These are phyloP conservation scores for Pyricularia pennisetigena DNA, from an alignment of 2,329 filamentous ascomycete genomes.

Conservation along the genomic window DNA sequence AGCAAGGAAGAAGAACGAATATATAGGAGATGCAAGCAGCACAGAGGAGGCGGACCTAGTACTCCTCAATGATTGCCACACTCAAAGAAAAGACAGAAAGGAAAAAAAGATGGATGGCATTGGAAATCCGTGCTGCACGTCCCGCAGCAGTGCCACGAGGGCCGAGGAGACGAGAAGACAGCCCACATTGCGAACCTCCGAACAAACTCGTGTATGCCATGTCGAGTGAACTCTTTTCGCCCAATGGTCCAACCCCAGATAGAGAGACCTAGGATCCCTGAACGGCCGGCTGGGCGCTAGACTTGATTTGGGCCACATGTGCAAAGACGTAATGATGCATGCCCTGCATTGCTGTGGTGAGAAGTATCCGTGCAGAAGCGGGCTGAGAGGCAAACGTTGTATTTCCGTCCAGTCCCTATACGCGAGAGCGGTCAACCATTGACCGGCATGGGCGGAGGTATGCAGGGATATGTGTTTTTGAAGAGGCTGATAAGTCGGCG, in stretches of 20 bases:
- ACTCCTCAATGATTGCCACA: background rate
- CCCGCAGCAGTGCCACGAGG: background rate
- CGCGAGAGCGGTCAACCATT: background rate
- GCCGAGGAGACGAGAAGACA: background rate
- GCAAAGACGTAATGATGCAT: conserved; percentile 1
- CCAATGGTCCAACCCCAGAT: background rate
- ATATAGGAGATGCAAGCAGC: background rate
- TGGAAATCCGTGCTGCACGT: background rate
- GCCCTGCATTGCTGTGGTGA: background rate
- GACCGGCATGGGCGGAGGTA: background rate
- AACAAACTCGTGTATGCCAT: background rate
- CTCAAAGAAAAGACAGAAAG: background rate
- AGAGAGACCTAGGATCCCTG: background rate
- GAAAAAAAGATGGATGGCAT: background rate
- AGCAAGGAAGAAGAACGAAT: background rate
- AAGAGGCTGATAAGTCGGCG: background rate
- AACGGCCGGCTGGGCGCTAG: background rate
- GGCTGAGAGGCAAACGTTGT: background rate
- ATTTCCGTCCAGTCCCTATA: background rate
- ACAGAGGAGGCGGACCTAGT: background rate
- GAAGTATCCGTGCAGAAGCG: background rate
- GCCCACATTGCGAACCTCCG: background rate
- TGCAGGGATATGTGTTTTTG: background rate
- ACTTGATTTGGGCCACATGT: background rate
- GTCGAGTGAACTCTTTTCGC: background rate